Conservation (phyloP, 2,329 filamentous ascomycete species). For the Aspergillus brunneoviolaceus region DNA sequence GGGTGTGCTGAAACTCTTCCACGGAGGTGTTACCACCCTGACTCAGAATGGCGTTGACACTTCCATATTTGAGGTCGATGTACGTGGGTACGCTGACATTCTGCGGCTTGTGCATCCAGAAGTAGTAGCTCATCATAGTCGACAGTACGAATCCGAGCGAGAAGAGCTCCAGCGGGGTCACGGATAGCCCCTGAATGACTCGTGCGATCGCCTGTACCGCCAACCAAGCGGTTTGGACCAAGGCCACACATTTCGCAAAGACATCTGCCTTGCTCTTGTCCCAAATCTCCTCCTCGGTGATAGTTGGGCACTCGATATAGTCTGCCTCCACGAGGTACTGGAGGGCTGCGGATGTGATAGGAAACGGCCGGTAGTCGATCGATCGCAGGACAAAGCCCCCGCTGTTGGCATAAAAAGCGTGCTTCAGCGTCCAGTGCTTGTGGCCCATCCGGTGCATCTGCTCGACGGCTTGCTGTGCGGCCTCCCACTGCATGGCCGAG, state of each 20-base stretch:
- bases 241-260: constrained; percentile 2
- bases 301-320: constrained; percentile 2
- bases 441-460: neutral
- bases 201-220: constrained; percentile 3
- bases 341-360: neutral
- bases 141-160: constrained; percentile 2
- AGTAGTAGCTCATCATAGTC: constrained; percentile 5
- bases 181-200: neutral
- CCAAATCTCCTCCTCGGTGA: constrained; percentile 1
- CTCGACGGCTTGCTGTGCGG: constrained; percentile 1
- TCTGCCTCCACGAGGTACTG: constrained; percentile 1
- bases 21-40: neutral
- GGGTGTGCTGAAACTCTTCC: neutral
- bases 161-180: constrained; percentile 3
- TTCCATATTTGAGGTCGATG: neutral
- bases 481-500: constrained; percentile 7
- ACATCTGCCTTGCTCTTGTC: constrained; percentile 4
- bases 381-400: constrained; percentile 3
- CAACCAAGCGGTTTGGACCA: constrained; percentile 4
- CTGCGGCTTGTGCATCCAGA: constrained; percentile 9
- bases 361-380: constrained; percentile 1
- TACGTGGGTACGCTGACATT: neutral
- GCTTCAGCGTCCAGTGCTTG: constrained; percentile 1
- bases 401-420: constrained; percentile 8
- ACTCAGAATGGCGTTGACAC: neutral